A percentile compares a stretch with the other conserved stretches of the same genome.
Conservation (phyloP, 495 filamentous ascomycete genomes). For the Xylaria palmicola region DNA sequence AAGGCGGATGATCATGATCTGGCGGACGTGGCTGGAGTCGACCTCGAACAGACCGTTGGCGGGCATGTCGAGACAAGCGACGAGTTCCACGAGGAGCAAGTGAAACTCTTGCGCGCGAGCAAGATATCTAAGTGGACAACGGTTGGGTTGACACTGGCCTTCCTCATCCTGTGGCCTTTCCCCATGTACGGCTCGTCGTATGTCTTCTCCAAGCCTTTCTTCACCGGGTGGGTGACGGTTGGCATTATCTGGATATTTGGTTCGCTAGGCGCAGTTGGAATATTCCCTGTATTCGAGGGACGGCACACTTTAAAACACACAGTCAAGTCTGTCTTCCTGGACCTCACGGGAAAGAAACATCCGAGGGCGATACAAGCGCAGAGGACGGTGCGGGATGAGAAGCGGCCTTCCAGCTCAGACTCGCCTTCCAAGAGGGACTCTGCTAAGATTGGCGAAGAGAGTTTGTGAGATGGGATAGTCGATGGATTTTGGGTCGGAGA, state of each 20-base stretch:
- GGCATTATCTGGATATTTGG: constrained; percentile 88
- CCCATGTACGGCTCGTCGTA: constrained; percentile 88
- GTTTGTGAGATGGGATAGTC: not conserved
- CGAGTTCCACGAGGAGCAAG: constrained; percentile 59
- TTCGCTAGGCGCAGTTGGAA: constrained; percentile 66
- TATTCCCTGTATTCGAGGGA: constrained; percentile 85
- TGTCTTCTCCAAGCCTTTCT: constrained; percentile 87
- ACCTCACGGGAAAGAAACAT: constrained; percentile 63
- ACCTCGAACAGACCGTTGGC: constrained; percentile 57
- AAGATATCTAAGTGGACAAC: constrained; percentile 79
- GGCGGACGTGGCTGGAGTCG: constrained; percentile 63
- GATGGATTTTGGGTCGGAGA: no score
- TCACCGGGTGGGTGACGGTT: constrained; percentile 86
- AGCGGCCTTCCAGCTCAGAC: constrained; percentile 15
- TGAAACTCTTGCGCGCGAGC: constrained; percentile 67
- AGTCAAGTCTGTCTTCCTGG: constrained; percentile 62
- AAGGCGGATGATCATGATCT: constrained; percentile 81
- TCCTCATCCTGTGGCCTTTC: constrained; percentile 92
- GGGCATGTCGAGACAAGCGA: constrained; percentile 25
- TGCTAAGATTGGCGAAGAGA: not conserved
- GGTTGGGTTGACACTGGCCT: constrained; percentile 67
- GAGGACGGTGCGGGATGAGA: constrained; percentile 18
- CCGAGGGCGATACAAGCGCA: constrained; percentile 38
- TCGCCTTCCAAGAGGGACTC: constrained; percentile 12
- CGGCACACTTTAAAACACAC: constrained; percentile 65